Base-by-base conservation (phyloP, 148 eudicot genomes). In the Fagopyrum homotropicum region DNA sequence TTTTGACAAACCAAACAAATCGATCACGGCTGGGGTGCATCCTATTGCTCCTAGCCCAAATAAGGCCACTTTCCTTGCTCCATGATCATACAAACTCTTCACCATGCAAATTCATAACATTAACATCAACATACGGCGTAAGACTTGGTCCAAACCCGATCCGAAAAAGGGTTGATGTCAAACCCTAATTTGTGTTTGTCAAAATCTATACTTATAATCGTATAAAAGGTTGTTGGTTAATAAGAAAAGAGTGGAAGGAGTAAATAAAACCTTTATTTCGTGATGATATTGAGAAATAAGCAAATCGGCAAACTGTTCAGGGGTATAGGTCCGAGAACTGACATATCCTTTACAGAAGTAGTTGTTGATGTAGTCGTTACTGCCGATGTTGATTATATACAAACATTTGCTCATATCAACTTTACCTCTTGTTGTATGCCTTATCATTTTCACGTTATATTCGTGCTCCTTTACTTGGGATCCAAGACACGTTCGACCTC, bases 41-140 rank as follows among this genome's bases (percentile, higher is more conserved):
- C 96, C 96, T 61, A 89, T 69, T 0, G 92, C 90, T 3, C 92
- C 96, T 0, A 90, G 48, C 76, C 88, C 90, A 40, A 90, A 89
- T 77, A 82, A 66, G 5, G 88, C 79, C 6, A 89, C 44, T 76
- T 89, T 90, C 77, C 93, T 84, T 5, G 88, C 89, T 78, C 92
- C 87, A 35, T 81, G 72, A 5, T 55, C 19, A 69, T 88, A 81
- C 69, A 88, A 72, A 17, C 75, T 83, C 91, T 85, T 73, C 79
- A 68, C 3, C 40, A 35, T 35, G 40, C 40, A 35, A 35, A 35
- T 35, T 35, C 40, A 35, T 35, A 35, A 35, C 40, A 35, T 35
- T 35, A 35, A 35, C 40, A 35, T 35, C 40, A 35, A 35, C 40
- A 35, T 35, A 35, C 1, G 40, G 1, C 40, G 40, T 35, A 35